Evolutionary conservation across 179 eudicot species (phyloP).

Genomic region (Drosera spatulata): DNA sequence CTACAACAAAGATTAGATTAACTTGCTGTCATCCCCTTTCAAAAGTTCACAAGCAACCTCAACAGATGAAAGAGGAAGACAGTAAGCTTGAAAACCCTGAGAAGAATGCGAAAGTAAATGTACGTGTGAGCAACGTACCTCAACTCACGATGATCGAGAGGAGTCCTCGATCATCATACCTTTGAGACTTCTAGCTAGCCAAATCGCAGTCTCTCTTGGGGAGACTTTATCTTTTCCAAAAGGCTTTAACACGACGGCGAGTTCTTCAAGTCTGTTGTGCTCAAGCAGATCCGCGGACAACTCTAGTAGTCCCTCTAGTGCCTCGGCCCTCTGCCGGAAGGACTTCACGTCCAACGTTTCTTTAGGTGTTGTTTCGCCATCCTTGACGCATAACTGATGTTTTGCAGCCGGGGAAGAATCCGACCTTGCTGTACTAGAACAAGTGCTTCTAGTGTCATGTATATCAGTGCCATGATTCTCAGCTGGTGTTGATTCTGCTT

Average conservation of each 20-base stretch:
- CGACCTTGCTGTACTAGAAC: slow-evolving; percentile 15
- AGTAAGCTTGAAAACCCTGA: slow-evolving; percentile 7
- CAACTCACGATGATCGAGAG: slow-evolving; percentile 31
- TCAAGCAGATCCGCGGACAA: slow-evolving; percentile 89
- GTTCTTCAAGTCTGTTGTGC: slow-evolving; percentile 77
- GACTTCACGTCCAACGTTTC: slow-evolving; percentile 86
- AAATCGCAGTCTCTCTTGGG: slow-evolving; percentile 96
- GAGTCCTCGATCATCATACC: slow-evolving; percentile 83
- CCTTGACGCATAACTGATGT: slow-evolving; percentile 21
- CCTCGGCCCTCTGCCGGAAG: slow-evolving; percentile 88
- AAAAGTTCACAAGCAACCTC: slow-evolving; percentile 14
- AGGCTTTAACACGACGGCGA: slow-evolving; percentile 79
- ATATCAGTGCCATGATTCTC: slow-evolving; percentile 25
- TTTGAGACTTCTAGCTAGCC: slow-evolving; percentile 88
- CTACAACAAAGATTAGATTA: too few species aligned
- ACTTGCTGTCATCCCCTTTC: slow-evolving; percentile 5
- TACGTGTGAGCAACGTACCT: slow-evolving; percentile 11
- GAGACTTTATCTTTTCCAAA: slow-evolving; percentile 92
- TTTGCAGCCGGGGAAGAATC: slow-evolving; percentile 32
- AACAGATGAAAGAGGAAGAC: slow-evolving; percentile 4
- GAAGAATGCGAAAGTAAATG: slow-evolving; percentile 7
- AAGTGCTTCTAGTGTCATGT: slow-evolving; percentile 14
- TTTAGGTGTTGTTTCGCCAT: slow-evolving; percentile 37
- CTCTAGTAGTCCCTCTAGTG: slow-evolving; percentile 92
- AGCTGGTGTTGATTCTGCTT: slow-evolving; percentile 15